Evolutionary conservation across 1,139 yeast species (phyloP), one percentile per base, ranked within the genome.

Genomic region (Starmera stellimalicola): DNA sequence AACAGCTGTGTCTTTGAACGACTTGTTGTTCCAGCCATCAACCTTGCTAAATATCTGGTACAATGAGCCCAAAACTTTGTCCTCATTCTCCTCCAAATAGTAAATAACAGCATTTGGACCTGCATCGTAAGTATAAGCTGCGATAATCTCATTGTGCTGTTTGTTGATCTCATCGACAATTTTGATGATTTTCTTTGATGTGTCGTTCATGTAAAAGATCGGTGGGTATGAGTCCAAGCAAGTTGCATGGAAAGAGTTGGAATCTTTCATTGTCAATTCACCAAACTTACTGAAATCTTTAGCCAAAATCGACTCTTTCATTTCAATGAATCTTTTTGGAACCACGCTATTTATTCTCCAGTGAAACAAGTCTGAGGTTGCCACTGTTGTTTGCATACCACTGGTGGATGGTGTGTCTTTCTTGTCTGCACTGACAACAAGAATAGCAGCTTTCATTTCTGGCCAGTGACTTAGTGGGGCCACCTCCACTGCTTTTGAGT

Each of bases 41-140:
- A 79, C 76, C 34, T 66, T 53, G 33, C 60, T 55, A 48, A 84
- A 74, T 39, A 71, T 58, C 38, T 63, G 61, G 56, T 76, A 61
- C 35, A 81, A 57, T 45, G 74, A 62, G 8, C 82, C 73, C 49
- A 80, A 67, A 9, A 91, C 78, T 44, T 65, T 66, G 19, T 61
- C 52, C 58, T 87, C 95, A 58, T 88, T 71, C 46, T 76, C 65
- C 45, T 70, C 70, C 53, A 80, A 76, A 56, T 88, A 91, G 64
- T 91, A 91, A 41, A 91, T 73, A 32, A 91, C 99, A 11, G 96
- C 95, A 61, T 91, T 91, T 56, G 99, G 98, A 52, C 99, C 99
- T 26, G 99, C 99, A 58, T 91, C 99, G 53, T 82, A 91, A 3
- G 99, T 93, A 60, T 91, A 91, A 25, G 97, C 97, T 17, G 95